Conservation (phyloP, 2,329 filamentous ascomycete species). For the Xylariales sp. region DNA sequence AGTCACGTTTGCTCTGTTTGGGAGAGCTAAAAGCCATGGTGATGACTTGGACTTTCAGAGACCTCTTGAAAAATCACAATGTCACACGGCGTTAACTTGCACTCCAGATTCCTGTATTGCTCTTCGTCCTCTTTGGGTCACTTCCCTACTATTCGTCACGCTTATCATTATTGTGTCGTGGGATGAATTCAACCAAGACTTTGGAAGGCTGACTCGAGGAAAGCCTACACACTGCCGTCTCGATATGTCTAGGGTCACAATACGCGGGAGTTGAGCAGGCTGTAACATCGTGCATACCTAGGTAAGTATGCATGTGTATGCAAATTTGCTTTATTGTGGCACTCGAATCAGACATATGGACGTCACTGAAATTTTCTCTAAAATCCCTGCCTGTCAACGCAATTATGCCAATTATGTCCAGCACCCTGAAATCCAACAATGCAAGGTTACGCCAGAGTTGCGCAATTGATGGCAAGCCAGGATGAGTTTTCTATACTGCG, state of each 20-base stretch:
- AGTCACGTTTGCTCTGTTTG: too few species aligned
- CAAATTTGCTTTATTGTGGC: background rate
- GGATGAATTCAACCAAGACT: too few species aligned
- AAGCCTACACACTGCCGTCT: background rate
- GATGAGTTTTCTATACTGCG: background rate
- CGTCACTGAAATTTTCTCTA: background rate
- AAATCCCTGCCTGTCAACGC: background rate
- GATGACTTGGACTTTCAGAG: too few species aligned
- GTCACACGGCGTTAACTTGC: too few species aligned
- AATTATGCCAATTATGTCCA: background rate
- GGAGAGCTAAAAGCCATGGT: too few species aligned
- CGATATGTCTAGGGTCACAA: background rate
- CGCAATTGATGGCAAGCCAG: background rate
- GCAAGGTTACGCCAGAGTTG: background rate
- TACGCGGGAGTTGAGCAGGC: background rate
- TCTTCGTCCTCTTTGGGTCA: too few species aligned
- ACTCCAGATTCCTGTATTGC: too few species aligned
- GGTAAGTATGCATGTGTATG: slow-evolving; percentile 1
- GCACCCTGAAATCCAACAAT: too few species aligned
- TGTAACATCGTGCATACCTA: background rate
- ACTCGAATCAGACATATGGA: background rate
- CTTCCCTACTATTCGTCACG: too few species aligned
- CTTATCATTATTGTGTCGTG: too few species aligned
- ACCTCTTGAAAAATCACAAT: too few species aligned
- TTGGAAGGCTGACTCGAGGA: too few species aligned